A percentile compares a stretch with the other conserved stretches of the same genome.
phyloP scores from a whole-genome alignment of 1,284 basidiomycete species.

The Inonotus obliquus region DNA sequence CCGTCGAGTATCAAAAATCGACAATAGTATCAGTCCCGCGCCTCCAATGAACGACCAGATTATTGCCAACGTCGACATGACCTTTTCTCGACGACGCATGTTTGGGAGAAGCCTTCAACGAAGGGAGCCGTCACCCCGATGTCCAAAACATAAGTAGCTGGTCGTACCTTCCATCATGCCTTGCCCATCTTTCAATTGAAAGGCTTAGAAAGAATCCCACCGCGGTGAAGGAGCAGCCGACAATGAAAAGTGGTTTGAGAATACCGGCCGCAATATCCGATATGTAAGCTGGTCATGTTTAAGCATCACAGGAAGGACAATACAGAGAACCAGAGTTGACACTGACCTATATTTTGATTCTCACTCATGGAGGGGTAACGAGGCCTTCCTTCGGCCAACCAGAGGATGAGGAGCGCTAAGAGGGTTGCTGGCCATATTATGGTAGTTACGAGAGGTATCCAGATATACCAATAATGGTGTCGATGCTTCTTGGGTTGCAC shows the following conservation, averaged over 20 bases:
- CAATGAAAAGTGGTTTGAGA: conserved; percentile 69
- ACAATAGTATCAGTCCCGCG: conserved; percentile 40
- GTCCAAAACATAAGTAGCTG: background rate
- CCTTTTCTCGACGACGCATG: conserved; percentile 51
- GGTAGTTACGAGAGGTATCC: conserved; percentile 55
- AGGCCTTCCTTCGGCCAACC: conserved; percentile 47
- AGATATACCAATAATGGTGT: conserved; percentile 37
- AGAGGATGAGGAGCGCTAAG: conserved; percentile 62
- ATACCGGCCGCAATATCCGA: conserved; percentile 67
- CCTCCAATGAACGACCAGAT: conserved; percentile 57
- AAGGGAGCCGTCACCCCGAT: background rate
- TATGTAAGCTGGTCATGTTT: conserved; percentile 46
- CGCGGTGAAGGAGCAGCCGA: conserved; percentile 55
- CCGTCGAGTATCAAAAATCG: conserved; percentile 61
- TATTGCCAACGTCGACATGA: conserved; percentile 52
- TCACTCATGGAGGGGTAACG: conserved; percentile 38
- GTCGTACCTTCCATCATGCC: conserved; percentile 54
- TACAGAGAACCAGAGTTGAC: background rate
- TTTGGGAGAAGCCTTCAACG: conserved; percentile 48
- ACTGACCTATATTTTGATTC: conserved; percentile 40
- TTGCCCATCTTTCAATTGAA: conserved; percentile 52
- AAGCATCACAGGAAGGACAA: background rate
- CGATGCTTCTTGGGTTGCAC: background rate
- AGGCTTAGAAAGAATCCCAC: conserved; percentile 57
- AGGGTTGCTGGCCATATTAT: conserved; percentile 64